Base-by-base conservation (phyloP, 768 basidiomycete species). In the Boletellus emodensis region DNA sequence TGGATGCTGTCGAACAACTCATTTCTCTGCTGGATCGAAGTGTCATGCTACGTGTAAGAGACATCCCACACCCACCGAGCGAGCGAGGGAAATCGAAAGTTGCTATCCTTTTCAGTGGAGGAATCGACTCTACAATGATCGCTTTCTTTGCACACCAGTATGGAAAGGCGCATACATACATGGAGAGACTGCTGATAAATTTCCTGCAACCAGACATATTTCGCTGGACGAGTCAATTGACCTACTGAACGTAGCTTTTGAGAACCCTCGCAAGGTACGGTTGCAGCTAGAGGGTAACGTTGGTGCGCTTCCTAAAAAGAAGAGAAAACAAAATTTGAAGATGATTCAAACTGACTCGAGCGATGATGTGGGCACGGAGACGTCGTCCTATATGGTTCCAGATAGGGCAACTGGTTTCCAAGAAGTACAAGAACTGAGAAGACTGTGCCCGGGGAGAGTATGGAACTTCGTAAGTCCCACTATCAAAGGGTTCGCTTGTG, bases 41-140 rank as follows among this genome's bases (percentile, higher is more conserved):
- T 52, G 87, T 94, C 3, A 75, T 73, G 67, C 70, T 84, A 32
- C 78, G 80, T 3, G 85, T 93, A 12, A 75, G 71, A 35, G 73
- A 88, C 62, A 87, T 95, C 30, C 90, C 91, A 13, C 63, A 64
- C 37, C 44, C 62, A 76, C 77, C 55, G 47, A 55, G 52, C 12
- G 52, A 51, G 3, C 48, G 61, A 45, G 73, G 73, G 7, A 65
- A 72, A 44, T 75, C 85, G 4, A 77, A 85, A 45, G 74, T 96
- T 3, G 93, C 87, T 2, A 76, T 99, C 9, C 77, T 99, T 9
- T 99, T 98, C 67, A 95, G 92, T 34, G 96, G 96, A 28, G 96
- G 96, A 0, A 91, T 99, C 39, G 96, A 99, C 64, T 97, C 86
- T 11, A 86, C 94, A 1, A 72, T 90, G 36, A 60, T 98, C 7